A percentile compares a stretch with the other conserved stretches of the same genome.
Conservation (phyloP, 345 rosid species). For the Salix brachista region DNA sequence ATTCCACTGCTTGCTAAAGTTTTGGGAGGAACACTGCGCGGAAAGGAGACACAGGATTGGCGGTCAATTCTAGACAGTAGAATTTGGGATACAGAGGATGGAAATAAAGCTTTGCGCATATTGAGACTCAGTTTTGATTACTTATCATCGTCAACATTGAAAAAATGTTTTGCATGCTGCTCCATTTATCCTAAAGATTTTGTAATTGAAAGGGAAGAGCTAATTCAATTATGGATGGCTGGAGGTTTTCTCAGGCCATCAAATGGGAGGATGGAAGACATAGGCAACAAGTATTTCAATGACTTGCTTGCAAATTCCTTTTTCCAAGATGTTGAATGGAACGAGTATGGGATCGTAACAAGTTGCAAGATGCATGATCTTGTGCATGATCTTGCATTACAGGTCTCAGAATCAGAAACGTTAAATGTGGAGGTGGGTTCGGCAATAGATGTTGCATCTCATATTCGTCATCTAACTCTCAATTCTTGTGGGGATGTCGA, state of each 20-base stretch:
- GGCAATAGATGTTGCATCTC: background rate
- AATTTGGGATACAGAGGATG: background rate
- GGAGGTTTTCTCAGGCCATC: background rate
- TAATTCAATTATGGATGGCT: conserved; percentile 12
- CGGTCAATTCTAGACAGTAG: background rate
- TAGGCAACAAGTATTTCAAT: conserved; percentile 20
- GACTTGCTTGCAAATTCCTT: conserved; percentile 20
- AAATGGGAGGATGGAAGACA: background rate
- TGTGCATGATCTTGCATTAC: conserved; percentile 18
- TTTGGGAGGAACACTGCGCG: conserved; percentile 4
- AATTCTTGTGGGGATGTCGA: no score
- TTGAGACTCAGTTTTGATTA: conserved; percentile 12
- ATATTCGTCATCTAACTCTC: no score
- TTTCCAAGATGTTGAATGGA: conserved; percentile 17
- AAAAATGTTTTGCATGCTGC: conserved; percentile 16
- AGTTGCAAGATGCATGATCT: conserved; percentile 12
- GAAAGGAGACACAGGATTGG: conserved; percentile 4
- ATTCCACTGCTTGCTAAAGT: conserved; percentile 14
- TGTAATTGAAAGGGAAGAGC: background rate
- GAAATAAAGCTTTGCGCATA: background rate
- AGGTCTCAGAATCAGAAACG: conserved; percentile 1
- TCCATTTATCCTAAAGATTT: conserved; percentile 1
- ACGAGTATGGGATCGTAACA: background rate
- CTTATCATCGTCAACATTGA: background rate
- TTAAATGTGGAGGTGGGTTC: background rate